Base-by-base conservation (phyloP, 768 basidiomycete genomes). In the Tylopilus balloui region DNA sequence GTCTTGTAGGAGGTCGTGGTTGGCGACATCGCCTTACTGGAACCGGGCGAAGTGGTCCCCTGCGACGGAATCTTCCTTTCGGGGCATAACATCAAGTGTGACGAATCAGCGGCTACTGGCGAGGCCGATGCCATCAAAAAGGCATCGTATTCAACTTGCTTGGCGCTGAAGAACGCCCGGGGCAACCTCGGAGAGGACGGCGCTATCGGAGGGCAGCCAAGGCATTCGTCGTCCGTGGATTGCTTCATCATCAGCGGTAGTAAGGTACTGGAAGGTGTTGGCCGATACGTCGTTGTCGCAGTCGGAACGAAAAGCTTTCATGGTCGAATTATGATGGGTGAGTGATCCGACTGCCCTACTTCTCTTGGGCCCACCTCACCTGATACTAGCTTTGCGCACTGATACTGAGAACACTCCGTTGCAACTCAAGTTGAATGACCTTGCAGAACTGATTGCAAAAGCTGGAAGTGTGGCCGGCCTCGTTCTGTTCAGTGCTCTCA, bases 291-390 rank as follows among this genome's bases (percentile, higher is more conserved):
- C 42, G 83, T 97, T 43, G 87, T 96, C 43, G 84, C 92, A 3
- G 92, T 98, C 42, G 96, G 96, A 11, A 81, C 80, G 12, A 89
- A 86, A 71, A 91, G 87, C 57, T 98, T 97, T 70, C 92, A 97
- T 64, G 96, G 96, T 34, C 81, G 92, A 38, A 93, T 97, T 60
- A 92, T 98, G 90, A 95, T 95, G 85, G 88, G 92, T 95, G 61
- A 29, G 7, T 24, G 38, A 19, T 37, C 6, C 8, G 32, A 42
- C 27, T 29, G 17, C 36, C 44, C 29, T n/a, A n/a, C n/a, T n/a
- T 23, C 17, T 5, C 20, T 20, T 24, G 7, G 8, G 14, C 7
- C 24, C 17, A 23, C 23, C 53, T 55, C 41, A 52, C 32, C 5
- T 15, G 19, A 8, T 34, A 21, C 36, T 51, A 94, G 93, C 91